Base-by-base conservation (phyloP, 2,329 filamentous ascomycete genomes). In the Fusarium luffae region DNA sequence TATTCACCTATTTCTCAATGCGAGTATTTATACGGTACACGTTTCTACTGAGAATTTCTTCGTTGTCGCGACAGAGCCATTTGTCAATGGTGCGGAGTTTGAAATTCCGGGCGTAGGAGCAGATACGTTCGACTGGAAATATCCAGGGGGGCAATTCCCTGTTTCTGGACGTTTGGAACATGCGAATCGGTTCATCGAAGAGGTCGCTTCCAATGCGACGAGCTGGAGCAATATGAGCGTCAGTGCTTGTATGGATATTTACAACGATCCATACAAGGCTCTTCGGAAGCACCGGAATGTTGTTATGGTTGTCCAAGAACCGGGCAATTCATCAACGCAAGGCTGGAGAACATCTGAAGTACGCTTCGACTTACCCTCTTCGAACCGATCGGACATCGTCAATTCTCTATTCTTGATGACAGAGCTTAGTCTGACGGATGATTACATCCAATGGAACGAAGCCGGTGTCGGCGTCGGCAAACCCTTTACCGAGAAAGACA, bases 1-100 rank as follows among this genome's bases (percentile, higher is more conserved):
- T 0, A 37, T 37, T 1, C 34, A 37, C 1, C 18, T 37, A 2
- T 37, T 37, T 12, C 34, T 37, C 0, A 37, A 37, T 0, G 34
- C 34, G 1, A 37, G 34, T 7, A 37, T 37, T 37, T 37, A 37
- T 12, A 37, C 34, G 0, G 34, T 37, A 7, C 34, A 37, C 3
- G 34, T 37, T 0, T 37, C 34, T 6, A 37, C 34, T 7, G 18
- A 37, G 3, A 37, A 37, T 12, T 37, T 37, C 18, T 37, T n/a
- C n/a, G 34, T 37, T 37, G 34, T 37, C 3, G 34, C 34, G 10
- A 12, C 18, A 1, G 34, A 37, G 4, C 5, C 10, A 2, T 37
- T n/a, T 7, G 1, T 37, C 4, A 1, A 1, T 0, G 34, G 34
- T 7, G 34, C 18, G 1, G 18, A n/a, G 1, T 37, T 37, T 12